Conservation (phyloP, 148 eudicot species). For the Hydrangea macrophylla region DNA sequence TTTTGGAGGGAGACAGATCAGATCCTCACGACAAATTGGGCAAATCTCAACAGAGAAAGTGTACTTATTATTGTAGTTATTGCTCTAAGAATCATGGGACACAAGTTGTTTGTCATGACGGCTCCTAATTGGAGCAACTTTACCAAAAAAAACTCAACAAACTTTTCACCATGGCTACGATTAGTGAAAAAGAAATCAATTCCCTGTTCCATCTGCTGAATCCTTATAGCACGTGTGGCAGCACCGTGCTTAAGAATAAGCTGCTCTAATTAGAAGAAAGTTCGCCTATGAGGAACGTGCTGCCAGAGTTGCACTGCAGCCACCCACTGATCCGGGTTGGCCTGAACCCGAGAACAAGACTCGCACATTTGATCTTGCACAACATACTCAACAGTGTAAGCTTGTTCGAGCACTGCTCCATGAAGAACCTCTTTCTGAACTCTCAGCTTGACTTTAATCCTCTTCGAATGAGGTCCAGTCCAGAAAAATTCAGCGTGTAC, state of each 20-base stretch:
- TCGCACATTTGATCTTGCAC: slow-evolving; percentile 74
- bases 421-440: slow-evolving; percentile 53
- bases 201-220: slow-evolving; percentile 54
- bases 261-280: slow-evolving; percentile 61
- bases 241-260: slow-evolving; percentile 54
- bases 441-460: slow-evolving; percentile 44
- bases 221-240: slow-evolving; percentile 41
- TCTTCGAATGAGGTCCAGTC: slow-evolving; percentile 51
- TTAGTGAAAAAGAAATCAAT: slow-evolving; percentile 73
- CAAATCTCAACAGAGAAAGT: slow-evolving; percentile 72
- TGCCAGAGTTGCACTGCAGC: slow-evolving; percentile 75
- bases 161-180: slow-evolving; percentile 64
- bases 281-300: slow-evolving; percentile 70
- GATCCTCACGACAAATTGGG: slow-evolving; percentile 80
- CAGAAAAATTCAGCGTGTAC: slow-evolving; percentile 46
- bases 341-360: slow-evolving; percentile 55
- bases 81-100: slow-evolving; percentile 74
- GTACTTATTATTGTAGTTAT: slow-evolving; percentile 49
- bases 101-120: slow-evolving; percentile 46
- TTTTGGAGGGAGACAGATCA: slow-evolving; percentile 69
- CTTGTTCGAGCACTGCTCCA: slow-evolving; percentile 65
- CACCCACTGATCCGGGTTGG: slow-evolving; percentile 80
- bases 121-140: slow-evolving; percentile 53
- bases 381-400: slow-evolving; percentile 56
- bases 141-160: slow-evolving; percentile 68